Conservation (phyloP, 306 rosid species). For the Luffa acutangula region DNA sequence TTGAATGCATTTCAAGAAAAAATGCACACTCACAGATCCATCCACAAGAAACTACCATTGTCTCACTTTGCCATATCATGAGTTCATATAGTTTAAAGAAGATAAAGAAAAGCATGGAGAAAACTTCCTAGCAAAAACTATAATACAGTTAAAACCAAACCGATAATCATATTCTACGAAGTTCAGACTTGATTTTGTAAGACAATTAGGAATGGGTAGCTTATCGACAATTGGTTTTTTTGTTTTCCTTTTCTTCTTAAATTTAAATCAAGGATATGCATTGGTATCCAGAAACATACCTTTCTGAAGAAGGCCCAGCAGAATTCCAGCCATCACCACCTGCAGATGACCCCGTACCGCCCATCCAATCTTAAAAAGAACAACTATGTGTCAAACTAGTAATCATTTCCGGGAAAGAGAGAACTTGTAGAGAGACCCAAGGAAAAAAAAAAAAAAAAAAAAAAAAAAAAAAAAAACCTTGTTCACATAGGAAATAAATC, state of each 20-base stretch:
- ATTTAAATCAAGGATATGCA: neutral
- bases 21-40: neutral
- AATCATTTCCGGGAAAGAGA: constrained; percentile 6
- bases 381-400: constrained; percentile 13
- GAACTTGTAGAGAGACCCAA: neutral
- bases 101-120: neutral
- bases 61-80: neutral
- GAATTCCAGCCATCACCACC: constrained; percentile 51
- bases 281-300: constrained; percentile 31
- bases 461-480: too few species aligned
- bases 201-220: neutral
- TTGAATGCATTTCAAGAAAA: neutral
- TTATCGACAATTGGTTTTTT: neutral
- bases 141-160: neutral
- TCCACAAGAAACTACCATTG: neutral
- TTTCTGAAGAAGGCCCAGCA: constrained; percentile 40
- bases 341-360: constrained; percentile 52
- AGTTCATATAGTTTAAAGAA: neutral
- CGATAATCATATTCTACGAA: neutral
- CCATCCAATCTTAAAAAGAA: constrained; percentile 53
- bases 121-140: neutral
- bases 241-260: neutral
- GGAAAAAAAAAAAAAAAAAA: neutral
- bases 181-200: neutral
- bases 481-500: neutral